Evolutionary conservation across 2,329 filamentous ascomycete species (phyloP).

Genomic region (Aspergillus eucalypticola): DNA sequence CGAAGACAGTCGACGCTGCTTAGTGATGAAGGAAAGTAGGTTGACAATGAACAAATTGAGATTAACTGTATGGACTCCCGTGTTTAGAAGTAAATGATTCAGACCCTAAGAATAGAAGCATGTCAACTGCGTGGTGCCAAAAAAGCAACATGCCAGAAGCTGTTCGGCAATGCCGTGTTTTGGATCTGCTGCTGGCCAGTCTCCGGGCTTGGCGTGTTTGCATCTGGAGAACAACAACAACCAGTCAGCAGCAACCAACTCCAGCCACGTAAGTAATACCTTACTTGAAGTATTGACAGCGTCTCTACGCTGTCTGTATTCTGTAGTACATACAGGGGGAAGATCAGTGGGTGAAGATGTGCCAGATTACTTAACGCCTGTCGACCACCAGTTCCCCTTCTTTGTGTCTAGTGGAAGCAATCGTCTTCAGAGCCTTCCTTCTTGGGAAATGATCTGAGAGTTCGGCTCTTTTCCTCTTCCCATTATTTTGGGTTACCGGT

Average conservation of each 20-base stretch:
- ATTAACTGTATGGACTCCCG: background rate
- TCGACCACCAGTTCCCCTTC: background rate
- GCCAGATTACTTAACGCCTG: background rate
- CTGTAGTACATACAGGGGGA: no score
- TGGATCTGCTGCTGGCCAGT: background rate
- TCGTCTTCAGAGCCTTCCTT: background rate
- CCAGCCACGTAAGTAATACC: background rate
- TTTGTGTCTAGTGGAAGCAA: background rate
- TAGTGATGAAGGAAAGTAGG: background rate
- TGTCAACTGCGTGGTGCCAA: no score
- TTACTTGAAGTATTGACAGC: background rate
- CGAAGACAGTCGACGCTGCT: background rate
- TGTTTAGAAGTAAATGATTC: background rate
- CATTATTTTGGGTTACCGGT: background rate
- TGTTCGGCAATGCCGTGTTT: background rate
- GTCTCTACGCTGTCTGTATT: no score
- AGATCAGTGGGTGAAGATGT: background rate
- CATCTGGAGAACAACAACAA: constrained; percentile 14
- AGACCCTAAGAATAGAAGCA: no score
- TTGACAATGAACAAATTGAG: background rate
- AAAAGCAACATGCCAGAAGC: background rate
- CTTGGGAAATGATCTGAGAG: constrained; percentile 4
- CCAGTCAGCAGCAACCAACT: background rate
- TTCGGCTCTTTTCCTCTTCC: background rate
- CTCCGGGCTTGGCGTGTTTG: constrained; percentile 28